Percentiles rank a stretch among this genome's conserved stretches.
phyloP scores from a whole-genome alignment of 1,139 yeast genomes.

The Protomyces pachydermus region DNA sequence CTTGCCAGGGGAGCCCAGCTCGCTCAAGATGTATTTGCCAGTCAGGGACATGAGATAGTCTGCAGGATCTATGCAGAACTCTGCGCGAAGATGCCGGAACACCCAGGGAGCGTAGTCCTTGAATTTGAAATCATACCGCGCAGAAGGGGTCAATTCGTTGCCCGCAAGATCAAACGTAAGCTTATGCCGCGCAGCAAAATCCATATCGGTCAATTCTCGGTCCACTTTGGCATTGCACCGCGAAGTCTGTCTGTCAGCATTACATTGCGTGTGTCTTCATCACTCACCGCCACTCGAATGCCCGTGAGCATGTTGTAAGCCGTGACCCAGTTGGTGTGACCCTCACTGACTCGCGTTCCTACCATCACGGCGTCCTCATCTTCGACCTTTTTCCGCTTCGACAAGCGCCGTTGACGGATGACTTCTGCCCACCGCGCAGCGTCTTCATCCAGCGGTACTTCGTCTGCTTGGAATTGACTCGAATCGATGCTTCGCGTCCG shows the following conservation, averaged over 20 bases:
- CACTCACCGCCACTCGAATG: conserved; percentile 59
- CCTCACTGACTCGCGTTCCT: conserved; percentile 82
- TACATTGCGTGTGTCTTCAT: not conserved
- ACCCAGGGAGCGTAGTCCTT: conserved; percentile 96
- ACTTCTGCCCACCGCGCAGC: conserved; percentile 30
- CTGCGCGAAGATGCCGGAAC: conserved; percentile 71
- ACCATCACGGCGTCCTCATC: conserved; percentile 58
- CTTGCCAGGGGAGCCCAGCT: conserved; percentile 93
- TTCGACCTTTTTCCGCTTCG: conserved; percentile 45
- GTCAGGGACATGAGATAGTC: conserved; percentile 90
- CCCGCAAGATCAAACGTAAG: conserved; percentile 84
- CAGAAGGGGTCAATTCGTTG: conserved; percentile 82
- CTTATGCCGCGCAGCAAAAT: conserved; percentile 68
- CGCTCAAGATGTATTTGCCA: conserved; percentile 85
- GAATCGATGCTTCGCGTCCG: conserved; percentile 15
- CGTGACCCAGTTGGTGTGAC: conserved; percentile 86
- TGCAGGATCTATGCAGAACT: conserved; percentile 89
- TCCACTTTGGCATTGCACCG: conserved; percentile 77
- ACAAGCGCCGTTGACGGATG: conserved; percentile 40
- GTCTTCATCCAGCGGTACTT: conserved; percentile 26
- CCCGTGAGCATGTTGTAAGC: conserved; percentile 98
- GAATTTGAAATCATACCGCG: conserved; percentile 92
- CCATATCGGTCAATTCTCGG: conserved; percentile 63
- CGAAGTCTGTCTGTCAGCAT: conserved; percentile 53
- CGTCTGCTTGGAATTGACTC: conserved; percentile 10